phyloP scores from a whole-genome alignment of 306 rosid species.

The Dalbergia oliveri region DNA sequence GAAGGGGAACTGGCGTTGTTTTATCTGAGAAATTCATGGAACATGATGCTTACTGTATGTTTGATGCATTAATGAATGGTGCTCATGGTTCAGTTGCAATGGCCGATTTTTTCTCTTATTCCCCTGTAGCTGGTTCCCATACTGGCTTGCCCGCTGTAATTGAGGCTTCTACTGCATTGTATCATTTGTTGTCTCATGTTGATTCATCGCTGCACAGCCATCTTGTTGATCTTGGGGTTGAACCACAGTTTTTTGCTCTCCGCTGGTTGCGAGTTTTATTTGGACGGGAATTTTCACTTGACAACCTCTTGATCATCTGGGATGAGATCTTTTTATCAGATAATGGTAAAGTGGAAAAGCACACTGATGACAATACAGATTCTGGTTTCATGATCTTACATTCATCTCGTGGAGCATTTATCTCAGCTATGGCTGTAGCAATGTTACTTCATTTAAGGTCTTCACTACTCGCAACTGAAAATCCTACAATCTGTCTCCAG shows the following conservation, averaged over 20 bases:
- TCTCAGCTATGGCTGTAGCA: constrained; percentile 86
- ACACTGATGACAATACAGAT: constrained; percentile 57
- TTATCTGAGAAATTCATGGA: constrained; percentile 94
- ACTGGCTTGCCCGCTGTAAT: constrained; percentile 89
- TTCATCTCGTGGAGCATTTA: constrained; percentile 91
- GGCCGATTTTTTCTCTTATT: constrained; percentile 89
- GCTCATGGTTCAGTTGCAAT: constrained; percentile 80
- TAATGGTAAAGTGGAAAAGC: constrained; percentile 61
- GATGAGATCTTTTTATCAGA: constrained; percentile 87
- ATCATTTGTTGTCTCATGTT: constrained; percentile 79
- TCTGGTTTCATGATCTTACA: constrained; percentile 65
- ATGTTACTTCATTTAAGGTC: constrained; percentile 94
- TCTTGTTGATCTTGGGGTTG: constrained; percentile 92
- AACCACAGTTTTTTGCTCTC: constrained; percentile 98
- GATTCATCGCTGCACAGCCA: constrained; percentile 91
- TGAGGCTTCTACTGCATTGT: constrained; percentile 90
- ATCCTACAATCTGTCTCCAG: constrained; percentile 94
- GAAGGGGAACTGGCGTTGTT: constrained; percentile 98
- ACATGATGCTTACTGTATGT: constrained; percentile 95
- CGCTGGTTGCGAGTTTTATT: constrained; percentile 98
- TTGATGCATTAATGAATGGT: constrained; percentile 91
- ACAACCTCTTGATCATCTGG: constrained; percentile 83
- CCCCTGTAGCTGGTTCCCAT: constrained; percentile 71
- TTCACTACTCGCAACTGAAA: constrained; percentile 91
- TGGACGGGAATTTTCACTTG: constrained; percentile 95